These are phyloP conservation scores for Cryptosporidium parvum DNA, from an alignment of 169 alveolate genomes.

Conservation along the genomic window DNA sequence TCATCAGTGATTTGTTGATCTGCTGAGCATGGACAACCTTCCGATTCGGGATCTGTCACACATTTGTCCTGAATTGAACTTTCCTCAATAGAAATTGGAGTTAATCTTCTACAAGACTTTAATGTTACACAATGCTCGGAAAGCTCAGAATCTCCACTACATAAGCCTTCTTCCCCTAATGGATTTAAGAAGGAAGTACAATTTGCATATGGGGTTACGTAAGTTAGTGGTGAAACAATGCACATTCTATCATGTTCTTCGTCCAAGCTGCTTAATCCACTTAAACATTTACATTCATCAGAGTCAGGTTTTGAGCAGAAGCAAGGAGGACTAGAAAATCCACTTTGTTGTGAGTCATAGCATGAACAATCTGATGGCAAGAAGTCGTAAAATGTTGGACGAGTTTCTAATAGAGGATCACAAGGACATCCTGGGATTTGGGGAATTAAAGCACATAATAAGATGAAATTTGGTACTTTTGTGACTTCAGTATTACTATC, in stretches of 20 bases:
- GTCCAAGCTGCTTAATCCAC: conserved; percentile 71
- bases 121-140: conserved; percentile 60
- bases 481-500: background rate
- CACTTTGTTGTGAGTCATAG: conserved; percentile 74
- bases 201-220: conserved; percentile 68
- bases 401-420: conserved; percentile 64
- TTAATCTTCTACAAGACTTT: conserved; percentile 64
- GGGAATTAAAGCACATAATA: conserved; percentile 73
- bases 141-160: conserved; percentile 48
- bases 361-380: conserved; percentile 66
- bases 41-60: conserved; percentile 44
- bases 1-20: conserved; percentile 70
- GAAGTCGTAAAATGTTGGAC: conserved; percentile 66
- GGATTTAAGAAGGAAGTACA: conserved; percentile 72
- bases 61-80: conserved; percentile 48
- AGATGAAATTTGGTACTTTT: conserved; percentile 60
- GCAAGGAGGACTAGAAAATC: conserved; percentile 65
- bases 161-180: conserved; percentile 55
- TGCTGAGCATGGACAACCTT: conserved; percentile 72
- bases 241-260: conserved; percentile 76
- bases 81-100: conserved; percentile 67
- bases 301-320: conserved; percentile 69
- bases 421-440: conserved; percentile 77
- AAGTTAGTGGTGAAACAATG: conserved; percentile 70
- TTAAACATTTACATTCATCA: conserved; percentile 61